phyloP scores from a whole-genome alignment of 208 protist species.

The Acanthamoeba quina region DNA sequence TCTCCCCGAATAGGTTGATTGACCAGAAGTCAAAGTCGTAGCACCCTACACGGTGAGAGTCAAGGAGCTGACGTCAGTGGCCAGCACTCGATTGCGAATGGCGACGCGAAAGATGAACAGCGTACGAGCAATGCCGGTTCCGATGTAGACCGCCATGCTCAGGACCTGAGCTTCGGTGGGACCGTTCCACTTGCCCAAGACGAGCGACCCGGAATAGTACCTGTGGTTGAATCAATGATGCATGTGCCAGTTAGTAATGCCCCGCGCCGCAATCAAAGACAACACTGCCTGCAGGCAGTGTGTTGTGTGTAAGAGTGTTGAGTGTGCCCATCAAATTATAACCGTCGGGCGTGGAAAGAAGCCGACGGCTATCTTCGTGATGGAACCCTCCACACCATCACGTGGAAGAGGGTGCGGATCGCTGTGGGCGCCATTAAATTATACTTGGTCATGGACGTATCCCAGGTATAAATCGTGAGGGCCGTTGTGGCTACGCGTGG shows the following conservation, averaged over 20 bases:
- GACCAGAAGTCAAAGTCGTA: constrained; percentile 20
- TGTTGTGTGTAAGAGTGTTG: neutral
- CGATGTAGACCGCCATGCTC: constrained; percentile 32
- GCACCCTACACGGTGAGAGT: neutral
- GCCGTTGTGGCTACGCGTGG: neutral
- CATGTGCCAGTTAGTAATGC: neutral
- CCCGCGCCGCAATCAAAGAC: neutral
- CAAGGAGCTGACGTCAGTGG: neutral
- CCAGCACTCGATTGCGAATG: neutral
- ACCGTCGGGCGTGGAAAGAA: neutral
- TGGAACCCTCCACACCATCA: neutral
- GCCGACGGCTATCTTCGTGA: constrained; percentile 4
- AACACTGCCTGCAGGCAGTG: neutral
- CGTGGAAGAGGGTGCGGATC: neutral
- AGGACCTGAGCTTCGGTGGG: constrained; percentile 35
- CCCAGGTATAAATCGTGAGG: constrained; percentile 46
- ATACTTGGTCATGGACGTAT: constrained; percentile 7
- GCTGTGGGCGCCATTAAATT: constrained; percentile 47
- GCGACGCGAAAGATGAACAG: neutral
- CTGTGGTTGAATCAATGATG: neutral
- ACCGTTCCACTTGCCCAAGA: constrained; percentile 45
- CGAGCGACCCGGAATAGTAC: constrained; percentile 18
- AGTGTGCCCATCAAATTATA: constrained; percentile 33
- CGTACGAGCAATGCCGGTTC: constrained; percentile 37
- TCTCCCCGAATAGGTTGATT: neutral